Evolutionary conservation across 1,284 basidiomycete genomes (phyloP), one percentile per base, ranked within the genome.

Genomic region (Agaricales sp.): DNA sequence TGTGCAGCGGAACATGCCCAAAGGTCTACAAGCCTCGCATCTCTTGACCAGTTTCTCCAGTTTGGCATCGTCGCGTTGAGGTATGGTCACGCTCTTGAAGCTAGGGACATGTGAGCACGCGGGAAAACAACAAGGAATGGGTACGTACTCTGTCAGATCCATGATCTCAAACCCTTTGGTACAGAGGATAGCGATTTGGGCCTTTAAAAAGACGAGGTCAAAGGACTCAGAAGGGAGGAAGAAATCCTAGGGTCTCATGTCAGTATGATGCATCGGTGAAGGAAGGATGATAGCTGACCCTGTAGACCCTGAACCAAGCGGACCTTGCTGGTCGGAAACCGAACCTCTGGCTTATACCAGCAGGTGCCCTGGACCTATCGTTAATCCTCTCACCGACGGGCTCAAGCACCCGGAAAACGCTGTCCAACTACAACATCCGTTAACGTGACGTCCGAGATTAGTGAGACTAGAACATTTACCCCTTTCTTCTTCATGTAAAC

Each of bases 401-500:
- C 60, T 98, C 95, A 13, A 98, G 74, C 1, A 93, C 91, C 50
- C 90, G 84, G 73, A 99, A 96, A 39, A 95, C 83, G 51, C 90
- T 92, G 57, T 96, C 91, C 51, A 87, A 68, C 78, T 82, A 53
- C 8, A 48, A 30, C 22, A 25, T 11, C 57, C 23, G 49, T 52
- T 46, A 19, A 51, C 48, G 47, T 30, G 21, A 47, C 3, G 19
- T 18, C 2, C 16, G 26, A 16, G 44, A 25, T 20, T 37, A 35
- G 13, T n/a, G 55, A 26, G 3, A 41, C 43, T 18, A 20, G 26
- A 8, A 47, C 2, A 68, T 80, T 58, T 67, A 93, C 90, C 51
- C 92, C 90, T 68, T 87, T 93, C 68, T 87, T 90, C 74, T 93
- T 95, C 83, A 94, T 94, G 66, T 93, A 97, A 49, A 96, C 84